Evolutionary conservation across 441 rosid species (phyloP), one percentile per base, ranked within the genome.

Genomic region (Erysimum cheiri): DNA sequence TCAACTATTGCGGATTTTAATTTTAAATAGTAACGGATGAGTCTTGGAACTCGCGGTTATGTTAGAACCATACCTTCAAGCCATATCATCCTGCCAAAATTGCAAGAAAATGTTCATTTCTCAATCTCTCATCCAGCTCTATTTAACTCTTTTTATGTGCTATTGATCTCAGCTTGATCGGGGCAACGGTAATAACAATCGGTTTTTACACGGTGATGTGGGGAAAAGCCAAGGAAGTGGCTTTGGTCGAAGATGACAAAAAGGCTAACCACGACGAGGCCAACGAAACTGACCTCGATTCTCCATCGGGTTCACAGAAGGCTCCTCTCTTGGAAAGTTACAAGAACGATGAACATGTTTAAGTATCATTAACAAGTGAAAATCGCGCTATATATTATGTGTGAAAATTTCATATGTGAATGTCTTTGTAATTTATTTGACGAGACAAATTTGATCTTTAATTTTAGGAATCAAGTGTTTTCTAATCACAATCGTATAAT

Each of bases 181-280:
- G 96, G 43, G 95, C 96, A 46, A 80, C 83, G 0, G 75, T 85
- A 32, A 89, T 91, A 74, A 82, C 98, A 1, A 14, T 86, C 2
- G 95, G 96, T 33, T 93, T 89, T 59, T 91, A 89, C 46, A 89
- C 83, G 2, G 90, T 89, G 5, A 85, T 88, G 87, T 88, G 93
- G 98, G 96, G 97, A 3, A 93, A 93, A 82, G 73, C 83, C 4
- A 91, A 85, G 62, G 94, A 89, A 67, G 69, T 44, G 22, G 93
- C 80, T 31, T 60, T 70, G 57, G 74, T 46, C 28, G 93, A 83
- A 68, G 87, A 82, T 13, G 43, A 32, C 40, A 73, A 53, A 4
- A 64, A 19, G 49, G 60, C 37, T 41, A 60, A 26, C 64, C 35
- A 61, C 2, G 62, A 73, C 43, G 68, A 67, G 12, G 60, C 60